These are phyloP conservation scores for Cercophora samala DNA, from an alignment of 495 filamentous ascomycete species.

Conservation along the genomic window DNA sequence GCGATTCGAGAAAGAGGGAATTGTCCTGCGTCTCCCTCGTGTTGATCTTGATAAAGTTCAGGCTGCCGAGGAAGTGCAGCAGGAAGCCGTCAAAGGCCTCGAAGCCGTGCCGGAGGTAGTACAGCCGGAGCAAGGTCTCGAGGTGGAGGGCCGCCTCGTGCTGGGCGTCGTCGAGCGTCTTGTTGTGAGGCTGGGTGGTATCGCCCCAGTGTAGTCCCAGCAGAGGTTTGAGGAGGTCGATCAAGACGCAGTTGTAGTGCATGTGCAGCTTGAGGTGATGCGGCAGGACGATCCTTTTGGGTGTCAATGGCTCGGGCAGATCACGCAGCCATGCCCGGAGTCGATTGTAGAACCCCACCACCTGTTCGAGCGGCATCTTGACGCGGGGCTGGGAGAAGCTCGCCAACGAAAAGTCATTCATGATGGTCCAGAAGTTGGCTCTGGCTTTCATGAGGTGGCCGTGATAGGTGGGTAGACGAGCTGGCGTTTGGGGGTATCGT, in stretches of 20 bases:
- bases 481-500: constrained; percentile 32
- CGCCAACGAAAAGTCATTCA: constrained; percentile 29
- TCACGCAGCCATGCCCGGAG: constrained; percentile 27
- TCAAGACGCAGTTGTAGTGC: constrained; percentile 29
- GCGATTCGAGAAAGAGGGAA: constrained; percentile 23
- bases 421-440: constrained; percentile 34
- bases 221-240: constrained; percentile 26
- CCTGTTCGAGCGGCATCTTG: constrained; percentile 21
- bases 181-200: not conserved
- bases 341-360: constrained; percentile 31
- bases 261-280: constrained; percentile 39
- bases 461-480: constrained; percentile 26
- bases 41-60: constrained; percentile 32
- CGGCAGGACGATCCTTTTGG: constrained; percentile 36
- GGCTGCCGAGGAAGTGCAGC: constrained; percentile 33
- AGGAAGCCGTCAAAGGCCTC: constrained; percentile 35
- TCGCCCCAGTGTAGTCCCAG: constrained; percentile 22
- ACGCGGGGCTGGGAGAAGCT: constrained; percentile 18
- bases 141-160: constrained; percentile 29
- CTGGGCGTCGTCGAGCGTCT: constrained; percentile 24
- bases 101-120: constrained; percentile 43
- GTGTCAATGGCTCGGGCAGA: constrained; percentile 35
- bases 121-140: constrained; percentile 39
- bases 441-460: constrained; percentile 33
- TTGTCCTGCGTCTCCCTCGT: constrained; percentile 22